These are phyloP conservation scores for Paralagenidium karlingii DNA, from an alignment of 352 stramenopile species.

Conservation along the genomic window DNA sequence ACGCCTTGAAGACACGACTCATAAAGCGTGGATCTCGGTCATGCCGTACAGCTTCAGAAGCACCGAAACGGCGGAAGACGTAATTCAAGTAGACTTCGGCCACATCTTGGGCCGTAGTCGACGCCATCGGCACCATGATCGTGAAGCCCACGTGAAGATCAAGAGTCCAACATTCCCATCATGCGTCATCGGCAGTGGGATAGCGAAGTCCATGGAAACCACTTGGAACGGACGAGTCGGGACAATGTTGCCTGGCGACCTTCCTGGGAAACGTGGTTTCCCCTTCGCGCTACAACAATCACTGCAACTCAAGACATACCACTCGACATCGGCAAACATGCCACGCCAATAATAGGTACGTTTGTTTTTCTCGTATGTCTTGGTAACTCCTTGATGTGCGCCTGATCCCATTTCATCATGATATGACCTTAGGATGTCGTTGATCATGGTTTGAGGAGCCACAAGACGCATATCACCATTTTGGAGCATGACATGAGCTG, in stretches of 20 bases:
- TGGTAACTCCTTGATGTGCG: slow-evolving; percentile 5
- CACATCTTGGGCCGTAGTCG: slow-evolving; percentile 4
- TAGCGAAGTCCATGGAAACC: slow-evolving; percentile 12
- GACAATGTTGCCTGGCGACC: slow-evolving; percentile 6
- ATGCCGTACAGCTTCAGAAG: neutral
- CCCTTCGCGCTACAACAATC: slow-evolving; percentile 8
- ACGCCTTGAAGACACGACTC: neutral
- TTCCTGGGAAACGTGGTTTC: neutral
- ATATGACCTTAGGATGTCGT: slow-evolving; percentile 4
- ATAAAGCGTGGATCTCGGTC: neutral
- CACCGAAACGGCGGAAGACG: slow-evolving; percentile 7
- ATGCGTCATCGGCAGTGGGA: slow-evolving; percentile 2
- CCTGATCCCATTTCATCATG: slow-evolving; percentile 4
- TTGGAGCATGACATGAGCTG: neutral
- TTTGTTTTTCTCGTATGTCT: slow-evolving; percentile 4
- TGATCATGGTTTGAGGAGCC: neutral
- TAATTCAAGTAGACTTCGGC: slow-evolving; percentile 6
- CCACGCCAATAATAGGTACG: slow-evolving; percentile 7
- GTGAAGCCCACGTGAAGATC: slow-evolving; percentile 7
- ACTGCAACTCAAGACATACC: slow-evolving; percentile 1
- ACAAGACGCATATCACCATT: slow-evolving; percentile 1
- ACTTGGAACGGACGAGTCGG: slow-evolving; percentile 7
- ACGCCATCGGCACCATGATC: slow-evolving; percentile 6
- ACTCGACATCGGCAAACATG: slow-evolving; percentile 6
- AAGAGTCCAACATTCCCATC: slow-evolving; percentile 7